These are phyloP conservation scores for Hanseniaspora meyeri DNA, from an alignment of 805 yeast genomes.

Conservation along the genomic window DNA sequence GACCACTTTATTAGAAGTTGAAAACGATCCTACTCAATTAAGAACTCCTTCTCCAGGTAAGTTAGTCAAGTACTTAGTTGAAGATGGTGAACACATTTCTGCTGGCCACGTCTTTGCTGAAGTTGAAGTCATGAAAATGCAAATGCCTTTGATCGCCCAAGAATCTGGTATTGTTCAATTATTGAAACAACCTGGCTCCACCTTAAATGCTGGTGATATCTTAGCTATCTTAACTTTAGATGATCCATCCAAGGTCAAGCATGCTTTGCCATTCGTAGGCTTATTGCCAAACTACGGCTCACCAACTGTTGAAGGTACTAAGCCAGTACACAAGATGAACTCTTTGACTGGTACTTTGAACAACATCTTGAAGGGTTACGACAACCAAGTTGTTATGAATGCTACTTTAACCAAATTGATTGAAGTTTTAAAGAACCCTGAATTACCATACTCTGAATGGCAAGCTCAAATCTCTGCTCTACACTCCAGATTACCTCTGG, in stretches of 20 bases:
- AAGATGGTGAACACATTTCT: constrained; percentile 82
- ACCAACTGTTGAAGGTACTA: constrained; percentile 71
- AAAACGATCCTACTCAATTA: constrained; percentile 96
- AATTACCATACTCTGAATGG: constrained; percentile 93
- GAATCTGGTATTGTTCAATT: constrained; percentile 88
- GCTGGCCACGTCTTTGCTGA: constrained; percentile 95
- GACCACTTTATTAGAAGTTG: constrained; percentile 86
- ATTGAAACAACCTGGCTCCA: constrained; percentile 96
- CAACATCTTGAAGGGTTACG: constrained; percentile 81
- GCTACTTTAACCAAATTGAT: constrained; percentile 63
- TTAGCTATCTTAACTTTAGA: constrained; percentile 88
- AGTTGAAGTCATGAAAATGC: constrained; percentile 99
- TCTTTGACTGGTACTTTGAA: constrained; percentile 47
- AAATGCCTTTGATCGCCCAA: constrained; percentile 90
- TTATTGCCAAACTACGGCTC: constrained; percentile 81
- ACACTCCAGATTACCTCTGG: constrained; percentile 76
- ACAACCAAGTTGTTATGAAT: constrained; percentile 89
- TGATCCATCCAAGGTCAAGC: constrained; percentile 94
- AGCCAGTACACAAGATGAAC: constrained; percentile 64
- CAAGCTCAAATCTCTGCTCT: constrained; percentile 69
- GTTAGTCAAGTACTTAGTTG: constrained; percentile 82
- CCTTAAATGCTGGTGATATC: constrained; percentile 91
- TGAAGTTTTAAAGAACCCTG: constrained; percentile 61
- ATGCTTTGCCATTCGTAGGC: constrained; percentile 89
- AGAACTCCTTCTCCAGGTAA: constrained; percentile 99